Base-by-base conservation (phyloP, 495 filamentous ascomycete genomes). In the Penicillium paradoxum region DNA sequence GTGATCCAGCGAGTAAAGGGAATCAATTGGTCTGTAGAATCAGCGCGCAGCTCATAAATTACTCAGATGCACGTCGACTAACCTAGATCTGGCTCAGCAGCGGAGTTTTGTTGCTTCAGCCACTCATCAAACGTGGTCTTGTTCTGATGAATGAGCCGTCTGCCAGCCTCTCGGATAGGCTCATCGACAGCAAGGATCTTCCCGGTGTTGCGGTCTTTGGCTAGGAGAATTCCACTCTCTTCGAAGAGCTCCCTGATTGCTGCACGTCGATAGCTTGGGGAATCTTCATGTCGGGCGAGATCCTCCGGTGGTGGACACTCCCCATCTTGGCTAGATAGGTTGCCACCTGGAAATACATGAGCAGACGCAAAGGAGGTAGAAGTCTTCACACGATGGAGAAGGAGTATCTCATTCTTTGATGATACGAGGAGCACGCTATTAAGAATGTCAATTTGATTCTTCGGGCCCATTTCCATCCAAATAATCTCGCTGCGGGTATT, bases 291-390 rank as follows among this genome's bases (percentile, higher is more conserved):
- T 11, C 83, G 63, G n/a, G 66, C 65, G 0, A 60, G 55, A 32
- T 76, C 72, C 6, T 60, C 62, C 0, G 74, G 63, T 0, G 66
- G 60, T 6, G 83, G 81, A 24, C 83, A 74, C 0, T 69, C 54
- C 7, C 85, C 89, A 52, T 96, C 90, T 37, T 82, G 79, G 0
- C 70, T 46, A 0, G 86, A 87, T 7, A 95, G 72, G 55, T 93
- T 91, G 0, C 93, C 93, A n/a, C 93, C 93, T 0, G 93, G 93
- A 60, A 98, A 98, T 51, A 98, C 93, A 63, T 97, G 91, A 0
- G 91, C 92, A 0, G 88, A 92, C 13, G 93, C 80, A 56, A 97
- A 98, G 19, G 90, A 86, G 6, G 78, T 81, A 2, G 90, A 92
- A 1, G 83, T 87, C 43, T 84, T 75, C 11, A 96, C 89, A 46